Percentiles rank a stretch among this genome's conserved stretches.
Evolutionary conservation across 2,329 filamentous ascomycete genomes (phyloP).

Genomic region (Botrytis cinerea): DNA sequence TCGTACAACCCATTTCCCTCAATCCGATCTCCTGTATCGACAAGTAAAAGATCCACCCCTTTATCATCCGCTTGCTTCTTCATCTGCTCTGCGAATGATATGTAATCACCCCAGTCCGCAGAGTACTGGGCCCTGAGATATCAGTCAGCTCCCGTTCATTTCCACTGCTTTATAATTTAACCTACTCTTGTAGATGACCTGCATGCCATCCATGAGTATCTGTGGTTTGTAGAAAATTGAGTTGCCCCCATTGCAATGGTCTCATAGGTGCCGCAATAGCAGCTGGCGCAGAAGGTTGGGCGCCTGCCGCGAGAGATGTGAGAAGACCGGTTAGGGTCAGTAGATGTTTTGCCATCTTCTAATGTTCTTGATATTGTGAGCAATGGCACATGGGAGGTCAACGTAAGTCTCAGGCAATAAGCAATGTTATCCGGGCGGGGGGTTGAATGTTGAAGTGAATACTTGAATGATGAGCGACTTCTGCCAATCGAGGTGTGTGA

Average conservation of each 20-base stretch:
- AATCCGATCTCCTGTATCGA: constrained; percentile 91
- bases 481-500: background rate
- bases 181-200: constrained; percentile 87
- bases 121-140: constrained; percentile 75
- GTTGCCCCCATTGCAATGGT: constrained; percentile 84
- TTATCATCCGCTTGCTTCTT: constrained; percentile 73
- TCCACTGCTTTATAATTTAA: background rate
- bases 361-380: background rate
- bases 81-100: constrained; percentile 87
- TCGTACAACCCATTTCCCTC: constrained; percentile 97
- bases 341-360: constrained; percentile 28
- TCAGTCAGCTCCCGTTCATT: constrained; percentile 26
- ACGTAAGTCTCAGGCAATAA: background rate
- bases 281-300: constrained; percentile 78
- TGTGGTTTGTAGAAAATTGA: constrained; percentile 97
- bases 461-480: background rate
- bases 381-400: background rate
- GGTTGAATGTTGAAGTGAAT: background rate
- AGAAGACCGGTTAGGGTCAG: constrained; percentile 33
- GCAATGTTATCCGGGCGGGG: background rate
- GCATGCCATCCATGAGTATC: constrained; percentile 96
- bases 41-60: constrained; percentile 82
- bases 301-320: constrained; percentile 44
- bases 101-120: constrained; percentile 96
- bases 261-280: constrained; percentile 81